These are phyloP conservation scores for Pochonia chlamydosporia DNA, from an alignment of 2,329 filamentous ascomycete genomes.

Conservation along the genomic window DNA sequence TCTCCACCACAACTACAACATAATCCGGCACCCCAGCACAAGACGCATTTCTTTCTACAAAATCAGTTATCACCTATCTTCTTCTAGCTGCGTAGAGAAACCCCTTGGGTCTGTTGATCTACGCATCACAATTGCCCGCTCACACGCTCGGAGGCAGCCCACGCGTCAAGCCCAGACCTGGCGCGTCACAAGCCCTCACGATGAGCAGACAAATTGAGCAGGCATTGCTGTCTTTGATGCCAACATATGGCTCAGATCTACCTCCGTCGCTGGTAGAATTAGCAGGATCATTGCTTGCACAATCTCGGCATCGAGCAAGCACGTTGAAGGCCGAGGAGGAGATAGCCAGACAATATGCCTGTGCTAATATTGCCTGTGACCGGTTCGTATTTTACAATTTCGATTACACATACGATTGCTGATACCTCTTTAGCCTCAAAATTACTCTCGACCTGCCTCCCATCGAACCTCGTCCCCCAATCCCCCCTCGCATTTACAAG, in stretches of 20 bases:
- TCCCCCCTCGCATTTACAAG: constrained; percentile 75
- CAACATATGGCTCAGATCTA: constrained; percentile 62
- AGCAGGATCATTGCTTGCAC: constrained; percentile 67
- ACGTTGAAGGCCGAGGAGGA: constrained; percentile 82
- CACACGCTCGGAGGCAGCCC: neutral
- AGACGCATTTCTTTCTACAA: neutral
- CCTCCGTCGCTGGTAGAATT: constrained; percentile 66
- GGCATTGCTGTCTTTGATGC: constrained; percentile 66
- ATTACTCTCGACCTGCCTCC: constrained; percentile 70
- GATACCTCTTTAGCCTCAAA: constrained; percentile 53
- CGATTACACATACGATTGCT: neutral
- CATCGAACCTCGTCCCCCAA: constrained; percentile 69
- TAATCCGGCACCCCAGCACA: too few relatives aligned
- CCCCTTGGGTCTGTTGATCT: neutral
- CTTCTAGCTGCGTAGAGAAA: neutral
- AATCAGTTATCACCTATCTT: neutral
- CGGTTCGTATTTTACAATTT: constrained; percentile 40
- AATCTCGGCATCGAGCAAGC: constrained; percentile 71
- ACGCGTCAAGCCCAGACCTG: neutral
- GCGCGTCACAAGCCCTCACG: constrained; percentile 7
- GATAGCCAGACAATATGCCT: constrained; percentile 76
- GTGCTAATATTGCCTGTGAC: constrained; percentile 85
- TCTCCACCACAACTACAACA: too few relatives aligned
- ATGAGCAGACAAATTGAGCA: constrained; percentile 76
- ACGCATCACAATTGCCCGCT: neutral